These are phyloP conservation scores for Inonotus hispidus DNA, from an alignment of 1,284 basidiomycete genomes.

Conservation along the genomic window DNA sequence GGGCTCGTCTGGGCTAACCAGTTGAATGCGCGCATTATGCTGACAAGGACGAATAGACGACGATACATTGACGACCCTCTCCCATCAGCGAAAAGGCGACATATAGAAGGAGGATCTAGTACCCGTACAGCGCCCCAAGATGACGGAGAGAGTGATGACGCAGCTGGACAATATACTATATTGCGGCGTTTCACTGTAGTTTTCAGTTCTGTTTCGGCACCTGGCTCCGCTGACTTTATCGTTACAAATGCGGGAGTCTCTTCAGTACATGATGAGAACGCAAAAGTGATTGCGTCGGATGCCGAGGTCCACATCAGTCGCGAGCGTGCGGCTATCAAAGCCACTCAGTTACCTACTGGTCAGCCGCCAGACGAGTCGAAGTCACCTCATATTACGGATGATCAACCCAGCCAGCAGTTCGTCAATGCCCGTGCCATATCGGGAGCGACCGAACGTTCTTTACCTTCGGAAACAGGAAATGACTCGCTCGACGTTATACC, in stretches of 20 bases:
- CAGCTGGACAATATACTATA: conserved; percentile 37
- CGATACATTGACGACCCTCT: conserved; percentile 44
- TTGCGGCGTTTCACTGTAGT: conserved; percentile 66
- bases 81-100: conserved; percentile 32
- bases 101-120: conserved; percentile 18
- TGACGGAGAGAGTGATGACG: conserved; percentile 23
- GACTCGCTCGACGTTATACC: conserved; percentile 3
- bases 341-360: background rate
- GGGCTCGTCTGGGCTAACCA: conserved; percentile 92
- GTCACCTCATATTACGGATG: background rate
- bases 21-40: conserved; percentile 77
- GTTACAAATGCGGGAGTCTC: conserved; percentile 57
- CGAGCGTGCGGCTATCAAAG: background rate
- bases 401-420: background rate
- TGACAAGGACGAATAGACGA: conserved; percentile 69
- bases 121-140: background rate
- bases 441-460: background rate
- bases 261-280: conserved; percentile 19
- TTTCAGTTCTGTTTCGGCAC: conserved; percentile 61
- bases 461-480: background rate
- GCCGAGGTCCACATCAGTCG: background rate
- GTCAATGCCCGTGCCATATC: background rate
- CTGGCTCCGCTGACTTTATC: conserved; percentile 66
- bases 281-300: background rate
- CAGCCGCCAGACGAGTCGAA: background rate